Evolutionary conservation across 139 green algal genomes (phyloP).

Genomic region (Ettlia oleoabundans): DNA sequence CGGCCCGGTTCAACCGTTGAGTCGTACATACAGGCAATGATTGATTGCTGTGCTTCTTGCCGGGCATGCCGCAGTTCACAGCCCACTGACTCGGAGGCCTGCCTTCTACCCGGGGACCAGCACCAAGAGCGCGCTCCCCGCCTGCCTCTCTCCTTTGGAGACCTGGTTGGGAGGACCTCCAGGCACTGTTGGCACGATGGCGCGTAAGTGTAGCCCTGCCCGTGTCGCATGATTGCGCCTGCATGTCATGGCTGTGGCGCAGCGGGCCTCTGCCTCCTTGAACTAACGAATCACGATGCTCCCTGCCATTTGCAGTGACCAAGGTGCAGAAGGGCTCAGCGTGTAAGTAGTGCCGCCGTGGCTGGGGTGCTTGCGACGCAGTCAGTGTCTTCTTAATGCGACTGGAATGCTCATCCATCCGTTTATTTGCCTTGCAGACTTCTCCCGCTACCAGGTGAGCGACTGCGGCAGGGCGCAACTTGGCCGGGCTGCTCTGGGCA

Average conservation of each 20-base stretch:
- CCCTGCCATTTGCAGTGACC: conserved; percentile 10
- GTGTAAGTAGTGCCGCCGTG: conserved; percentile 17
- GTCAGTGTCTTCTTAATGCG: not conserved
- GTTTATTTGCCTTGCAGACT: conserved; percentile 24
- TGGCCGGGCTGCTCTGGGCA: too few relatives aligned
- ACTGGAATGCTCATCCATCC: not conserved
- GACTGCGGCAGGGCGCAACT: not conserved
- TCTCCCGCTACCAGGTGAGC: conserved; percentile 40
- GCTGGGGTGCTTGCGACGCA: not conserved
- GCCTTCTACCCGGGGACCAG: too few relatives aligned
- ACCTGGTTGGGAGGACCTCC: too few relatives aligned
- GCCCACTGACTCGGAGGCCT: too few relatives aligned
- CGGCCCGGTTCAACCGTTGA: too few relatives aligned
- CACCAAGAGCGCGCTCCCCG: too few relatives aligned
- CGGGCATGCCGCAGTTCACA: too few relatives aligned
- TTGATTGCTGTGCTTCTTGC: too few relatives aligned
- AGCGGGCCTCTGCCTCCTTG: not conserved
- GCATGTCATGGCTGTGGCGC: conserved; percentile 15
- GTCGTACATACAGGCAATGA: too few relatives aligned
- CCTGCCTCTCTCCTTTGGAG: too few relatives aligned
- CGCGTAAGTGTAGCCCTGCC: conserved; percentile 4
- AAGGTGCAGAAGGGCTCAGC: conserved; percentile 29
- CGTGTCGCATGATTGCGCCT: not conserved
- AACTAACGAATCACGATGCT: not conserved
- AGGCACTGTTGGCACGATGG: conserved; percentile 33